Percentiles rank a stretch among this genome's conserved stretches.
phyloP scores from a whole-genome alignment of 176 grass and related monocot genomes.

The Elymus sibiricus region DNA sequence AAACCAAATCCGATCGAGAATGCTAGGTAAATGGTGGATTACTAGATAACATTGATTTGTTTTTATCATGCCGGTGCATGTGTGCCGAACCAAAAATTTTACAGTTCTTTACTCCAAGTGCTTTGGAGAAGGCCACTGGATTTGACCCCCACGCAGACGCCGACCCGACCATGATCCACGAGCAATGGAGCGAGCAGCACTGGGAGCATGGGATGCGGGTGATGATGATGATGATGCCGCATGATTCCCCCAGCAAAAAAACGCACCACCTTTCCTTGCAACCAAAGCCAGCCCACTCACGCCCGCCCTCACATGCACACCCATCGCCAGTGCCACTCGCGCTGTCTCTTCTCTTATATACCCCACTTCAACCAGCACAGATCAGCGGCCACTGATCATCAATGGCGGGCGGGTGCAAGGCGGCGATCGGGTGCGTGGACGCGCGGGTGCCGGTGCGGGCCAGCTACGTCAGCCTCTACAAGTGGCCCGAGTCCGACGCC shows the following conservation, averaged over 20 bases:
- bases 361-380: slow-evolving; percentile 5
- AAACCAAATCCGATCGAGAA: no score
- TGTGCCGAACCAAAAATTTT: not conserved
- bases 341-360: slow-evolving; percentile 36
- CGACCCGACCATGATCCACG: not conserved
- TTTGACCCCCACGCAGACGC: slow-evolving; percentile 24
- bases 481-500: slow-evolving; percentile 95
- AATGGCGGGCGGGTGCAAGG: slow-evolving; percentile 76
- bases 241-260: slow-evolving; percentile 46
- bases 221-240: slow-evolving; percentile 36
- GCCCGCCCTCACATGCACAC: slow-evolving; percentile 32
- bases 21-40: no score
- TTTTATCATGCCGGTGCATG: not conserved
- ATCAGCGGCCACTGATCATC: not conserved
- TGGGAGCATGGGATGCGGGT: slow-evolving; percentile 12
- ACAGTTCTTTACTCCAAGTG: not conserved
- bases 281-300: slow-evolving; percentile 45
- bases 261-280: slow-evolving; percentile 72
- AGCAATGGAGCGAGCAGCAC: not conserved
- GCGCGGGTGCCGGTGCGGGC: slow-evolving; percentile 60
- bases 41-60: no score
- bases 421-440: slow-evolving; percentile 58
- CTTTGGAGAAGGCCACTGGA: slow-evolving; percentile 23
- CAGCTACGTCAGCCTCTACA: slow-evolving; percentile 84
- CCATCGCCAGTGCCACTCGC: not conserved